Conservation (phyloP, 176 grass and related monocot species). For the Aechmea fasciata region DNA sequence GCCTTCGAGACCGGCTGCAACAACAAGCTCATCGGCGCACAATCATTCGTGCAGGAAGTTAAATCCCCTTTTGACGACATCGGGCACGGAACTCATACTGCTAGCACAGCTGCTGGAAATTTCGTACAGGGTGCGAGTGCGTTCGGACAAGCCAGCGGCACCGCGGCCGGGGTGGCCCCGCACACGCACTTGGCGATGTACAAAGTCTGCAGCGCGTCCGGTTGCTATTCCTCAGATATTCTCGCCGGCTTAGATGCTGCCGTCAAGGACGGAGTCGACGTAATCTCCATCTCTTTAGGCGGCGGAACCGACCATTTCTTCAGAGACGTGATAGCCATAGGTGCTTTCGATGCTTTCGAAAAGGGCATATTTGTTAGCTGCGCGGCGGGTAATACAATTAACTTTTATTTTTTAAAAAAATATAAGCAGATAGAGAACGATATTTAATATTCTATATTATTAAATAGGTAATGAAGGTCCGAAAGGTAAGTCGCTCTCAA, state of each 20-base stretch:
- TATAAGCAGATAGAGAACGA: too few relatives aligned
- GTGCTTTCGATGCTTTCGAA: slow-evolving; percentile 26
- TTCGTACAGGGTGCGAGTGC: neutral
- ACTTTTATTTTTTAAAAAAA: too few relatives aligned
- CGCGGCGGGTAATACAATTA: slow-evolving; percentile 25
- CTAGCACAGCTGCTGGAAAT: slow-evolving; percentile 8
- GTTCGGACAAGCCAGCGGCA: neutral
- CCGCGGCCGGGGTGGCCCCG: slow-evolving; percentile 2
- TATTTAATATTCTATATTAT: too few relatives aligned
- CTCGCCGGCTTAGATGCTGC: slow-evolving; percentile 10
- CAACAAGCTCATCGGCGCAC: slow-evolving; percentile 17
- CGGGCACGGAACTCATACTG: slow-evolving; percentile 22
- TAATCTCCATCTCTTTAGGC: slow-evolving; percentile 12
- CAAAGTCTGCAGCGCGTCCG: neutral
- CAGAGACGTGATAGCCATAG: slow-evolving; percentile 41
- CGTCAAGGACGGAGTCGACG: slow-evolving; percentile 19
- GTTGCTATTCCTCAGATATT: neutral
- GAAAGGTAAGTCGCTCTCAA: slow-evolving; percentile 25
- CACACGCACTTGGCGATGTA: slow-evolving; percentile 25
- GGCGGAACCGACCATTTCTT: slow-evolving; percentile 23
- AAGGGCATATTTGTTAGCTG: slow-evolving; percentile 45
- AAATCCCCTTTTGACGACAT: neutral
- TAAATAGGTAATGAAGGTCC: slow-evolving; percentile 35
- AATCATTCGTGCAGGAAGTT: neutral
- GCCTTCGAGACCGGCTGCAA: neutral